Evolutionary conservation across 164 flowering plant genomes (phyloP).

Genomic region (Macadamia integrifolia): DNA sequence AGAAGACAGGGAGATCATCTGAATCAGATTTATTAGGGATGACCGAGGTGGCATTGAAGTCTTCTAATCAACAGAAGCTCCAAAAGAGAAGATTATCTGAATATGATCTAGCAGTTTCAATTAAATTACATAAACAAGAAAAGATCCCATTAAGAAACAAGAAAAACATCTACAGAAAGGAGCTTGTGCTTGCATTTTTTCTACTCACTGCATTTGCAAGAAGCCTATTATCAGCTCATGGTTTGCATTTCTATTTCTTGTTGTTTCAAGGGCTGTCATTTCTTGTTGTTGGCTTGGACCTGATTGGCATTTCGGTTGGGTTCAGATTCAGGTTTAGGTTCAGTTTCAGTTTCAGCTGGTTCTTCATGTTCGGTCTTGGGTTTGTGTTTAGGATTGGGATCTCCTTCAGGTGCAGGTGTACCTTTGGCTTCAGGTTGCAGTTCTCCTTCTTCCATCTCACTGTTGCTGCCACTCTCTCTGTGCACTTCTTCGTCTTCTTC

Average conservation of each 20-base stretch:
- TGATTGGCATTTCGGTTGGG: no score
- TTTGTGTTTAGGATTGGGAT: slow-evolving; percentile 20
- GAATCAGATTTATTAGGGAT: no score
- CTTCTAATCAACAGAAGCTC: no score
- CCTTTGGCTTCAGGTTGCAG: slow-evolving; percentile 48
- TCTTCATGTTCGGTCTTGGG: slow-evolving; percentile 15
- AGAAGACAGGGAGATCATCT: no score
- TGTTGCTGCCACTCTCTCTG: slow-evolving; percentile 40
- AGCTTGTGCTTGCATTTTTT: no score
- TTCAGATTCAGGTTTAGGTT: neutral
- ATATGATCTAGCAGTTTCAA: no score
- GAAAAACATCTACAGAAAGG: no score
- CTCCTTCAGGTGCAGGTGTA: slow-evolving; percentile 23
- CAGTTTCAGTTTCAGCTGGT: slow-evolving; percentile 1
- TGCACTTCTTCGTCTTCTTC: slow-evolving; percentile 46
- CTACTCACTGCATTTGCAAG: no score
- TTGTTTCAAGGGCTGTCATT: slow-evolving; percentile 67
- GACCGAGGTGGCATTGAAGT: no score
- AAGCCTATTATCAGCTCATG: slow-evolving; percentile 35
- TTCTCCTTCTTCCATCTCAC: slow-evolving; percentile 94
- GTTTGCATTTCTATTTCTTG: slow-evolving; percentile 69
- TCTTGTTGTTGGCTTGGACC: slow-evolving; percentile 39
- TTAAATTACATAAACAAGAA: no score
- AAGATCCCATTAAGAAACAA: no score
- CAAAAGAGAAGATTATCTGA: no score